phyloP scores from a whole-genome alignment of 148 eudicot species.

The Nepenthes mirabilis region DNA sequence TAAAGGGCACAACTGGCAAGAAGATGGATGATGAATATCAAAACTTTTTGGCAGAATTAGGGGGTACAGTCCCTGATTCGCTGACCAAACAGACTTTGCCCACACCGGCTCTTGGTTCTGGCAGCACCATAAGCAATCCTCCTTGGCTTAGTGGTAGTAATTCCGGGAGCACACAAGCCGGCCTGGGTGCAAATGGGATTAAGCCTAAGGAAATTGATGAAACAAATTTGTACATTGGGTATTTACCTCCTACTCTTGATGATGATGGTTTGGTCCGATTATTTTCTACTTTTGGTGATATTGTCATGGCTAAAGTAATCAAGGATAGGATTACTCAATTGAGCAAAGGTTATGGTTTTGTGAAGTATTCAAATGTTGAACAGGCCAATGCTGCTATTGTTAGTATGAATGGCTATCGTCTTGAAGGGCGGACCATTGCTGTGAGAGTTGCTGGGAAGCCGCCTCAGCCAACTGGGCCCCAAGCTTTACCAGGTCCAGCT shows the following conservation, averaged over 20 bases:
- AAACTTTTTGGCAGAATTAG: conserved; percentile 79
- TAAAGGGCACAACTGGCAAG: conserved; percentile 75
- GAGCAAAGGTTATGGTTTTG: conserved; percentile 95
- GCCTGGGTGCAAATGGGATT: conserved; percentile 28
- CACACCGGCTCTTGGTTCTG: conserved; percentile 27
- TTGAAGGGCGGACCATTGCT: conserved; percentile 74
- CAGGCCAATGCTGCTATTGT: conserved; percentile 70
- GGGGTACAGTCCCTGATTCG: conserved; percentile 68
- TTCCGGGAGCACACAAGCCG: conserved; percentile 25
- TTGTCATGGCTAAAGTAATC: conserved; percentile 83
- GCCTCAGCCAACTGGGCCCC: conserved; percentile 60
- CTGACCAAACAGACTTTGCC: conserved; percentile 24
- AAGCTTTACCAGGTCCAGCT: conserved; percentile 43
- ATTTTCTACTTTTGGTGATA: conserved; percentile 65
- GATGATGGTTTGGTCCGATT: conserved; percentile 63
- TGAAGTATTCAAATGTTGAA: conserved; percentile 60
- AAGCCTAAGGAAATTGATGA: conserved; percentile 71
- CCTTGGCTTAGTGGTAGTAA: conserved; percentile 44
- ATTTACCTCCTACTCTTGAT: conserved; percentile 73
- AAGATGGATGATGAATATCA: conserved; percentile 90
- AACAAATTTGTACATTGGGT: conserved; percentile 71
- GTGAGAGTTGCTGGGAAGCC: conserved; percentile 94
- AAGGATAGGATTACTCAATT: conserved; percentile 53
- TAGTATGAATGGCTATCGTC: conserved; percentile 62
- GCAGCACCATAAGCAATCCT: conserved; percentile 34